phyloP scores from a whole-genome alignment of 306 rosid genomes.

The Pyrus communis region DNA sequence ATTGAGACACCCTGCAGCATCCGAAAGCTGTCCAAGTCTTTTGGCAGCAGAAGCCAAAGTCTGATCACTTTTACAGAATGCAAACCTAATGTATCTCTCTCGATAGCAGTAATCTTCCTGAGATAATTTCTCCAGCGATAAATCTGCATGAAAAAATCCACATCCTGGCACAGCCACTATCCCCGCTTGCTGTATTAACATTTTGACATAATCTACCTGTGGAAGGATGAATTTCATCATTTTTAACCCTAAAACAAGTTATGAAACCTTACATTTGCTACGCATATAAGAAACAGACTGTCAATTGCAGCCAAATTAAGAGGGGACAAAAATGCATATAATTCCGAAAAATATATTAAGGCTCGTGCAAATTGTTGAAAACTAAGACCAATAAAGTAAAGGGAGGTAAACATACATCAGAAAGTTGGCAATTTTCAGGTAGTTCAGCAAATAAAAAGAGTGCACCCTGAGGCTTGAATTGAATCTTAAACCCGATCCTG shows the following conservation, averaged over 20 bases:
- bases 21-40: conserved; percentile 39
- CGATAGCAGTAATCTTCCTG: conserved; percentile 27
- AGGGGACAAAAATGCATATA: neutral
- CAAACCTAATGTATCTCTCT: conserved; percentile 68
- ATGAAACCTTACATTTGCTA: neutral
- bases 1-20: conserved; percentile 26
- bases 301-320: neutral
- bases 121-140: conserved; percentile 23
- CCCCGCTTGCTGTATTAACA: conserved; percentile 58
- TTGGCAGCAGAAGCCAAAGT: conserved; percentile 59
- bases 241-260: neutral
- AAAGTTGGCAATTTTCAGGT: conserved; percentile 49
- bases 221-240: neutral
- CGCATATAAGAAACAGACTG: neutral
- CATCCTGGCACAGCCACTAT: conserved; percentile 90
- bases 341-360: neutral
- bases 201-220: conserved; percentile 70
- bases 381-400: neutral
- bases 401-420: conserved; percentile 49
- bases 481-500: conserved; percentile 56
- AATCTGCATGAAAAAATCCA: conserved; percentile 53
- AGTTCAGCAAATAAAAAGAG: conserved; percentile 73
- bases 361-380: neutral
- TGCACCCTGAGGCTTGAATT: conserved; percentile 75
- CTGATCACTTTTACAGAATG: conserved; percentile 70